Evolutionary conservation across 108 stramenopile genomes (phyloP), one percentile per base, ranked within the genome.

Genomic region (Pseudonitzschia multiseries): DNA sequence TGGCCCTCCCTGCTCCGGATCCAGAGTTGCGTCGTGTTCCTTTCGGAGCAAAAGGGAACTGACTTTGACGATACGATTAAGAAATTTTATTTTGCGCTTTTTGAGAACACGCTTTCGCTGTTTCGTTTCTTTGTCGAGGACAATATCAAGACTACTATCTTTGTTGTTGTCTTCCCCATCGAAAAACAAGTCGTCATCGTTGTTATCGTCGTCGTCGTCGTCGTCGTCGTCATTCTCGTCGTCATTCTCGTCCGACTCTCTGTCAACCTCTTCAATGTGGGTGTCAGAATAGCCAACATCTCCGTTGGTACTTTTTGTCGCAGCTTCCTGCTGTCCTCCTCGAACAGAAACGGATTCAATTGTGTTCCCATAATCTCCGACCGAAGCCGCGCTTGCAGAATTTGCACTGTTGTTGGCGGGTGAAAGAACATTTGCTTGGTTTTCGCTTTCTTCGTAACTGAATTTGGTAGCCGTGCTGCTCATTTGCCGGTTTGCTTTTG

Each of bases 21-120:
- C 81, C 59, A 87, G 73, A 22, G 46, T 53, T 57, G 90, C 87
- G 65, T 88, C 90, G 13, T 82, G 50, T 74, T 92, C 87, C 6
- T 79, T 70, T 21, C 79, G 71, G 15, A 89, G 74, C 41, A 89
- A 71, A 15, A 74, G 73, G 10, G 82, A 81, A 68, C 83, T 86
- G 24, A 88, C 79, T 4, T 79, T 71, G 32, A 87, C 81, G 60
- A 89, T 89, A 8, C 84, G 79, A 74, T 89, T 86, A 0, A 88
- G 75, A 52, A 92, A 88, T 52, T 36, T 18, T 2, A 40, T 2
- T 41, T 62, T 62, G 3, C 61, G 29, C n/a, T 29, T 33, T n/a
- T 62, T 62, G 32, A 12, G 41, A 14, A 31, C 9, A 28, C 57
- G 46, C 20, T 65, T 44, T 6, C 56, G 53, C 65, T 50, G 29